Conservation (phyloP, 176 grass and related monocot genomes). For the Rhynchospora tenuis region DNA sequence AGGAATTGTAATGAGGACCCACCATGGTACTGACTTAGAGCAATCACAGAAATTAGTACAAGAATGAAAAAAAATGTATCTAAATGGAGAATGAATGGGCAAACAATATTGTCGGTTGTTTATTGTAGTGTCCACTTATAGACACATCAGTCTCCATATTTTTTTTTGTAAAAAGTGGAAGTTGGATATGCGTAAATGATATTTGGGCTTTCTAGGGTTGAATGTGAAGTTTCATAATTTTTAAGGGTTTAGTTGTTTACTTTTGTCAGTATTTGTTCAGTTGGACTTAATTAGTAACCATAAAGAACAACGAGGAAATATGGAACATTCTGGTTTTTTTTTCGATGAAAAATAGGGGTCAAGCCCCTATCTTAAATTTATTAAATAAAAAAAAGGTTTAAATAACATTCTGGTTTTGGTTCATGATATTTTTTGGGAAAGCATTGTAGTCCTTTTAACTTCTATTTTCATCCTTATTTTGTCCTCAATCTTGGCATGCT, state of each 20-base stretch:
- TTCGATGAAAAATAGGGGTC: too few relatives aligned
- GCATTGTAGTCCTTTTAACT: background rate
- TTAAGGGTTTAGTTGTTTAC: background rate
- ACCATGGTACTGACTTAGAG: background rate
- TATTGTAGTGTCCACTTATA: background rate
- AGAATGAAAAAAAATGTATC: background rate
- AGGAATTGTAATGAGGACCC: background rate
- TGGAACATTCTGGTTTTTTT: background rate
- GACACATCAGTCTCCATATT: background rate
- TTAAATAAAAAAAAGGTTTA: too few relatives aligned
- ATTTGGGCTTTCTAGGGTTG: background rate
- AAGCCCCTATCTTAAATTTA: too few relatives aligned
- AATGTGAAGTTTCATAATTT: background rate
- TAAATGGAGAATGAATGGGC: background rate
- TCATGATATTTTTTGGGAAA: background rate
- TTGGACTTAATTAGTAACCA: background rate
- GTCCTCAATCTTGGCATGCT: background rate
- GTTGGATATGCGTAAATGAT: background rate
- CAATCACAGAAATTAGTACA: background rate
- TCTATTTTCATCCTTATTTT: background rate
- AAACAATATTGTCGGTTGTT: background rate
- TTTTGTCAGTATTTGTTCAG: background rate
- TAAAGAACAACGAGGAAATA: background rate
- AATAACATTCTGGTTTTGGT: background rate
- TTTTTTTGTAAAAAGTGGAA: background rate